Evolutionary conservation across 2,329 filamentous ascomycete genomes (phyloP).

Genomic region (Lachnellula arida): DNA sequence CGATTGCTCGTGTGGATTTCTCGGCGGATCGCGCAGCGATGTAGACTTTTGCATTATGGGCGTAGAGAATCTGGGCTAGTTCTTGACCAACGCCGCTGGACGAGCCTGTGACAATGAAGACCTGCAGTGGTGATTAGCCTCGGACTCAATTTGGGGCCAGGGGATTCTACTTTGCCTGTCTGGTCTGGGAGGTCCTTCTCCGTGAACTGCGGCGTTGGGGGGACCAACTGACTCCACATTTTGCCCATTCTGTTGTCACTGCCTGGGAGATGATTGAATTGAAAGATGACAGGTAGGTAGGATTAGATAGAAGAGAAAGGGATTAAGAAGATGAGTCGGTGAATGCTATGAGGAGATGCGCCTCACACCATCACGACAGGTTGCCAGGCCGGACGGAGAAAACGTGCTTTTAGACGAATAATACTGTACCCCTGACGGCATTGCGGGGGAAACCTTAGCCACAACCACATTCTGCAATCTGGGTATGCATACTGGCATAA

Average conservation of each 20-base stretch:
- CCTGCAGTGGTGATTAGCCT: constrained; percentile 13
- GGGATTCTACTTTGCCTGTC: background rate
- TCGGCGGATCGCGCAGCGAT: constrained; percentile 38
- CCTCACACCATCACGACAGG: background rate
- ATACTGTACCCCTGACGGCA: background rate
- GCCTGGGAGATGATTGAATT: constrained; percentile 25
- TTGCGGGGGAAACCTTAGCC: background rate
- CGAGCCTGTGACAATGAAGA: constrained; percentile 37
- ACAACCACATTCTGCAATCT: background rate
- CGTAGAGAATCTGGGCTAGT: constrained; percentile 37
- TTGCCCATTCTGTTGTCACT: constrained; percentile 14
- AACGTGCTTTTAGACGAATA: background rate
- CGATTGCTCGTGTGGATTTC: constrained; percentile 37
- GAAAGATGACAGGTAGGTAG: background rate
- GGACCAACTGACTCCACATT: constrained; percentile 12
- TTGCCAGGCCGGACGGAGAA: too few relatives aligned
- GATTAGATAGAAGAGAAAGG: too few relatives aligned
- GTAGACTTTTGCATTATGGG: constrained; percentile 41
- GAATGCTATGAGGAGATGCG: background rate
- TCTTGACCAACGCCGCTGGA: constrained; percentile 38
- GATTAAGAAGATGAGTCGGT: background rate
- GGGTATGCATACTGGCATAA: background rate
- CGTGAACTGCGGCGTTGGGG: constrained; percentile 29
- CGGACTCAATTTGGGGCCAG: background rate
- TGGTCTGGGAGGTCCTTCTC: constrained; percentile 31